A percentile compares a stretch with the other conserved stretches of the same genome.
phyloP scores from a whole-genome alignment of 1,139 yeast species.

The Waltiozyma sp. region DNA sequence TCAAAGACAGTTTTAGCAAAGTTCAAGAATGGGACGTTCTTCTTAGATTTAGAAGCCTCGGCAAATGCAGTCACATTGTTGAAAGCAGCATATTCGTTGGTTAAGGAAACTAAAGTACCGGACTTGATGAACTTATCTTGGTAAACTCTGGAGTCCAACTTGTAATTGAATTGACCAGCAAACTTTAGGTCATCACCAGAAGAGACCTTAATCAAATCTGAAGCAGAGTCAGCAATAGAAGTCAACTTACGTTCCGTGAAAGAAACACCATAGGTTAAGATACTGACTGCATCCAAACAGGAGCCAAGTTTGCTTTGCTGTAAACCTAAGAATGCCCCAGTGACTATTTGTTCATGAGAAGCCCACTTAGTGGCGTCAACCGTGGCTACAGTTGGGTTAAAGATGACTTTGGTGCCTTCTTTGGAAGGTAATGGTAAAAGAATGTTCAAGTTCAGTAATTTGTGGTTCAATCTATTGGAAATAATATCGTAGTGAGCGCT shows the following conservation, averaged over 20 bases:
- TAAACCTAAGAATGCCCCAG: slow-evolving; percentile 18
- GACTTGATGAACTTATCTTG: slow-evolving; percentile 18
- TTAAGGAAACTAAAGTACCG: slow-evolving; percentile 17
- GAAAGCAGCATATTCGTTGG: slow-evolving; percentile 20
- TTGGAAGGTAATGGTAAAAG: slow-evolving; percentile 19
- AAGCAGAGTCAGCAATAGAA: slow-evolving; percentile 15
- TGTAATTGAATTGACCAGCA: slow-evolving; percentile 17
- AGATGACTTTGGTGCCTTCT: slow-evolving; percentile 19
- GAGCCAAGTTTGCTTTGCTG: slow-evolving; percentile 3
- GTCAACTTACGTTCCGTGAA: slow-evolving; percentile 18
- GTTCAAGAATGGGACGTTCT: slow-evolving; percentile 13
- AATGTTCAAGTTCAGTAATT: slow-evolving; percentile 17
- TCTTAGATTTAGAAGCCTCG: slow-evolving; percentile 6
- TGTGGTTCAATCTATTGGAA: slow-evolving; percentile 17
- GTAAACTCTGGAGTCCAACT: slow-evolving; percentile 19
- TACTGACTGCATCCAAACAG: slow-evolving; percentile 3
- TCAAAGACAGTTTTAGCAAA: slow-evolving; percentile 18
- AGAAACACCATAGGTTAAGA: slow-evolving; percentile 20
- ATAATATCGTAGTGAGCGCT: slow-evolving; percentile 19
- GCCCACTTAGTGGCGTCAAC: slow-evolving; percentile 17
- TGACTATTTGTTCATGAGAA: slow-evolving; percentile 15
- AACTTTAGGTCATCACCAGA: slow-evolving; percentile 21
- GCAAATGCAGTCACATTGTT: slow-evolving; percentile 15
- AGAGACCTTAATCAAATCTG: slow-evolving; percentile 15
- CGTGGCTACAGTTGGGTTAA: slow-evolving; percentile 18